These are phyloP conservation scores for Auricularia heimuer DNA, from an alignment of 768 basidiomycete species.

Conservation along the genomic window DNA sequence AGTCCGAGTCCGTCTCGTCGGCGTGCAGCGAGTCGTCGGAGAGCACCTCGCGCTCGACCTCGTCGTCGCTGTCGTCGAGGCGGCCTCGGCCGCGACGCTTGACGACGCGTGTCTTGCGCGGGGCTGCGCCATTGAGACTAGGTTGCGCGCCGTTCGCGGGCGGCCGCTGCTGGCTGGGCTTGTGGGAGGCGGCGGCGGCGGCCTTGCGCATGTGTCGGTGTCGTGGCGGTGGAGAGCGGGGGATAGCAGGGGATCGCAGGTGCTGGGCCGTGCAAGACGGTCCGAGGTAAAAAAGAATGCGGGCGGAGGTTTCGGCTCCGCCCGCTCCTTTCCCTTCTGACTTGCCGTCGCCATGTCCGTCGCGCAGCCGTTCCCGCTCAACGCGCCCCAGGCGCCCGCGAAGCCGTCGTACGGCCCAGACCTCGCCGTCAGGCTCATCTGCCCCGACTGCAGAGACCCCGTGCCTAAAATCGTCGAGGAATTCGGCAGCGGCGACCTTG, in stretches of 20 bases:
- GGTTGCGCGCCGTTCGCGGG: background rate
- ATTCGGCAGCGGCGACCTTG: slow-evolving; percentile 95
- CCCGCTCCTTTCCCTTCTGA: background rate
- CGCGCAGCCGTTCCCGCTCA: slow-evolving; percentile 73
- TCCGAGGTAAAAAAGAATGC: background rate
- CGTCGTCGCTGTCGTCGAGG: slow-evolving; percentile 56
- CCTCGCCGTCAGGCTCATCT: slow-evolving; percentile 80
- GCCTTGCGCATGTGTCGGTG: background rate
- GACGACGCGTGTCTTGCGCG: slow-evolving; percentile 8
- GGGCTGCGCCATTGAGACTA: background rate
- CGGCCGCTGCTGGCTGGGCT: background rate
- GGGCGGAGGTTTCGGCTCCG: background rate
- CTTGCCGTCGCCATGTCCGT: slow-evolving; percentile 43
- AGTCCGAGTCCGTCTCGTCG: slow-evolving; percentile 13
- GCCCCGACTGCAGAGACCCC: slow-evolving; percentile 90
- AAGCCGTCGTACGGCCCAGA: slow-evolving; percentile 66
- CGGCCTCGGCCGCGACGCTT: slow-evolving; percentile 11
- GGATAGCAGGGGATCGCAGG: too few relatives aligned
- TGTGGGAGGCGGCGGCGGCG: background rate
- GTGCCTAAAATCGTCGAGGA: slow-evolving; percentile 95
- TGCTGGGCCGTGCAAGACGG: too few relatives aligned
- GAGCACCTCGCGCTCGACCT: slow-evolving; percentile 59
- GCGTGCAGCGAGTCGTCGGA: slow-evolving; percentile 41
- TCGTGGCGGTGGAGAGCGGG: too few relatives aligned
- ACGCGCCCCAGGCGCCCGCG: slow-evolving; percentile 23